Evolutionary conservation across 2,329 filamentous ascomycete species (phyloP).

Genomic region (Metarhizium rileyi): DNA sequence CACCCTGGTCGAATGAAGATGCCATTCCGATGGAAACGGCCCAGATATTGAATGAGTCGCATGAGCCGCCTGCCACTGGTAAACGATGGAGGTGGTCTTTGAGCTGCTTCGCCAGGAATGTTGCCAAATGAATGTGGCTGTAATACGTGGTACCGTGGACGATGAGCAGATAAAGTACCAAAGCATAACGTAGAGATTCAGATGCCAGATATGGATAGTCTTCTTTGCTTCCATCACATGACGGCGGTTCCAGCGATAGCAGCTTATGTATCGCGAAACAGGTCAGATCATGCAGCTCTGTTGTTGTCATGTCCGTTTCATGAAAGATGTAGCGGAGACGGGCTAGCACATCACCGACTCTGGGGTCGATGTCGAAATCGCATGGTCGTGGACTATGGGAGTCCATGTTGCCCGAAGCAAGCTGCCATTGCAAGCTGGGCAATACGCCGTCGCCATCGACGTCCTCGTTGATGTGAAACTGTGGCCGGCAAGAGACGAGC

Average conservation of each 20-base stretch:
- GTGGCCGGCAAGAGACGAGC: constrained; percentile 41
- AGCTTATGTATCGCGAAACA: constrained; percentile 44
- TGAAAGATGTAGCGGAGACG: constrained; percentile 36
- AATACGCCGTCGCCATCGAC: constrained; percentile 30
- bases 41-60: constrained; percentile 29
- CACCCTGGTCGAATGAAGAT: constrained; percentile 18
- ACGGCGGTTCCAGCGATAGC: constrained; percentile 16
- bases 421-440: constrained; percentile 38
- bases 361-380: constrained; percentile 21
- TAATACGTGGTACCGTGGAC: constrained; percentile 48
- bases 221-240: neutral
- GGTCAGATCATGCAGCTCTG: constrained; percentile 43
- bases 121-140: constrained; percentile 31
- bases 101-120: constrained; percentile 23
- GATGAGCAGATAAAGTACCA: constrained; percentile 41
- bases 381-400: constrained; percentile 6
- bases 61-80: neutral
- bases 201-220: constrained; percentile 18
- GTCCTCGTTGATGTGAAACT: constrained; percentile 44
- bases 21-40: constrained; percentile 30
- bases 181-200: constrained; percentile 36
- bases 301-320: constrained; percentile 24
- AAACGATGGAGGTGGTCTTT: constrained; percentile 18
- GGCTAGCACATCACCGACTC: constrained; percentile 26
- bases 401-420: constrained; percentile 12